These are phyloP conservation scores for Vicia sativa DNA, from an alignment of 306 rosid species.

Conservation along the genomic window DNA sequence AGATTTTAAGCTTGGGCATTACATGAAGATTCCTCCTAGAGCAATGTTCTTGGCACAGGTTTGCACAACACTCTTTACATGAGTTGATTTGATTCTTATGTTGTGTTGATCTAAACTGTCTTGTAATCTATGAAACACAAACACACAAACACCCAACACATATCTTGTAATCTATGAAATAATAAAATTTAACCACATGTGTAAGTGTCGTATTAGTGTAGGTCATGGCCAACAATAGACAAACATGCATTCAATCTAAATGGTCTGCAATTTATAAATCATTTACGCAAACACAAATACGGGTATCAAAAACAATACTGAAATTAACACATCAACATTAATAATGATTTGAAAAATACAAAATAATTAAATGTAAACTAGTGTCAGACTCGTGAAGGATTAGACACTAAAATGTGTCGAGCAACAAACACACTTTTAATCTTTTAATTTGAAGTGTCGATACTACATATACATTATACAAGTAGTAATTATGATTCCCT, in stretches of 20 bases:
- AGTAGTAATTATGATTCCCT: neutral
- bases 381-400: no score
- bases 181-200: neutral
- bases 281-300: neutral
- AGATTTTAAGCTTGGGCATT: conserved; percentile 94
- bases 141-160: no score
- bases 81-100: neutral
- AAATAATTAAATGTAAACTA: no score
- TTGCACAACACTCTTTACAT: neutral
- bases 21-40: conserved; percentile 92
- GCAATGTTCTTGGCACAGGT: conserved; percentile 90
- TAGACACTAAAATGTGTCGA: no score
- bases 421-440: no score
- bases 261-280: neutral
- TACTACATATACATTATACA: no score
- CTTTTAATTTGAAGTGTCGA: no score
- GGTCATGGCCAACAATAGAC: neutral
- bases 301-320: neutral
- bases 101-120: neutral
- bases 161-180: neutral
- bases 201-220: neutral
- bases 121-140: neutral
- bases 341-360: no score
- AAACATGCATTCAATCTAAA: neutral
- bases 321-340: no score